A percentile compares a stretch with the other conserved stretches of the same genome.
Conservation (phyloP, 352 stramenopile genomes). For the Globisporangium yorkense region DNA sequence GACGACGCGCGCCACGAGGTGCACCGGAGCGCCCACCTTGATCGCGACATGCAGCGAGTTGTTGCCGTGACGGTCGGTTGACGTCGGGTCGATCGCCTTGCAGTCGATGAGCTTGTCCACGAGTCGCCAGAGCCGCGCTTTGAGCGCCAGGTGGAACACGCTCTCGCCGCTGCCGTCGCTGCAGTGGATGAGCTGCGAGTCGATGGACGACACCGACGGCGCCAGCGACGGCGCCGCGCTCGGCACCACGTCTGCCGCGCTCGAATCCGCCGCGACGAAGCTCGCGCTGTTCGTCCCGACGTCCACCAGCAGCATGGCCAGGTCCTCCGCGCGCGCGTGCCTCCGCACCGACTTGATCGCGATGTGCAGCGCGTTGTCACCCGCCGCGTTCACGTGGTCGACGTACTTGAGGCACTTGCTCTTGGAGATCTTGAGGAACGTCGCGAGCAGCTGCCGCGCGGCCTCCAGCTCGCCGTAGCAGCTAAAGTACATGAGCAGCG, state of each 20-base stretch:
- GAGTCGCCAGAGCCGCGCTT: constrained; percentile 54
- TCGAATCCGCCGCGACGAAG: background rate
- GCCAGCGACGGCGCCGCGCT: background rate
- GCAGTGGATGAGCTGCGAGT: constrained; percentile 32
- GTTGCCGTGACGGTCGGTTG: constrained; percentile 41
- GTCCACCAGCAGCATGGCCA: constrained; percentile 40
- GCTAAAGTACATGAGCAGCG: constrained; percentile 66
- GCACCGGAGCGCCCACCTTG: constrained; percentile 43
- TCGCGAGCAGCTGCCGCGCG: constrained; percentile 28
- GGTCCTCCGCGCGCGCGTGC: constrained; percentile 9
- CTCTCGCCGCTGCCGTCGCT: constrained; percentile 44
- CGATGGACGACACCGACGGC: constrained; percentile 7
- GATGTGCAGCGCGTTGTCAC: constrained; percentile 67
- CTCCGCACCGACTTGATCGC: constrained; percentile 39
- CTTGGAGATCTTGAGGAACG: constrained; percentile 6
- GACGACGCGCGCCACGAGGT: constrained; percentile 35
- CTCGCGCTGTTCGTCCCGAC: constrained; percentile 17
- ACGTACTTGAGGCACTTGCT: constrained; percentile 35
- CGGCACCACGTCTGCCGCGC: background rate
- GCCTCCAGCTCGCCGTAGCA: constrained; percentile 37
- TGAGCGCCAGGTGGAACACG: constrained; percentile 54
- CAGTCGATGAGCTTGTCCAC: constrained; percentile 41
- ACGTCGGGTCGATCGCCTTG: constrained; percentile 35
- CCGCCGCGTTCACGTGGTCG: constrained; percentile 49
- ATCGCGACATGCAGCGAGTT: constrained; percentile 60